These are phyloP conservation scores for Carallia brachiata DNA, from an alignment of 345 rosid species.

Conservation along the genomic window DNA sequence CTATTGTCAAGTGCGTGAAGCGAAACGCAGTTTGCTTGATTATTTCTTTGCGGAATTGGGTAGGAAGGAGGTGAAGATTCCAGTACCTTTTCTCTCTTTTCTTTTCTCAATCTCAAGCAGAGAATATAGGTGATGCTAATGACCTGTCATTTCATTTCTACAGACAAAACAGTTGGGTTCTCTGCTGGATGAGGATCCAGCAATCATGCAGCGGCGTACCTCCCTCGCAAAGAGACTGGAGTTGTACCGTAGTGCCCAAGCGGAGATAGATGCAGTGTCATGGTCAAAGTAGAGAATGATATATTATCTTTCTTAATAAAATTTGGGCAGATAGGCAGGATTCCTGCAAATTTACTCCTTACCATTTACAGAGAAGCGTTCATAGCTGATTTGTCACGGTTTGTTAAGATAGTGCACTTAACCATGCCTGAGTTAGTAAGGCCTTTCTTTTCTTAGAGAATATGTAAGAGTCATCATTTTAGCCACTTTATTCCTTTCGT, in stretches of 20 bases:
- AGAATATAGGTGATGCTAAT: not conserved
- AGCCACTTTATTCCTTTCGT: too few relatives aligned
- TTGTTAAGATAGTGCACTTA: too few relatives aligned
- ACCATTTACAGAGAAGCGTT: too few relatives aligned
- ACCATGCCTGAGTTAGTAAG: too few relatives aligned
- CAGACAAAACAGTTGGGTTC: conserved; percentile 60
- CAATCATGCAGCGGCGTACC: conserved; percentile 70
- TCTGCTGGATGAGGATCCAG: conserved; percentile 82
- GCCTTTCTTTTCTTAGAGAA: too few relatives aligned
- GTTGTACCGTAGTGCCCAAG: conserved; percentile 80
- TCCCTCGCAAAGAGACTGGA: conserved; percentile 75
- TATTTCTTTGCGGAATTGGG: conserved; percentile 85
- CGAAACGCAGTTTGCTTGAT: conserved; percentile 87
- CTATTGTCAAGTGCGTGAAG: conserved; percentile 93
- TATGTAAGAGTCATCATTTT: too few relatives aligned
- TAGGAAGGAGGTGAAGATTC: conserved; percentile 58
- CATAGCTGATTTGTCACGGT: too few relatives aligned
- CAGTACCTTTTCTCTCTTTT: not conserved
- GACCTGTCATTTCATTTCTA: not conserved
- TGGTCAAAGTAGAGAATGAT: conserved; percentile 67
- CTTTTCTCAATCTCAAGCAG: not conserved
- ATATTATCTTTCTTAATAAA: not conserved
- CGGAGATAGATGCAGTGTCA: conserved; percentile 86
- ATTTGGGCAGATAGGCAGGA: not conserved
- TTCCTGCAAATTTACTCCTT: too few relatives aligned